Evolutionary conservation across 2,329 filamentous ascomycete genomes (phyloP).

Genomic region (Neoascochyta sp.): DNA sequence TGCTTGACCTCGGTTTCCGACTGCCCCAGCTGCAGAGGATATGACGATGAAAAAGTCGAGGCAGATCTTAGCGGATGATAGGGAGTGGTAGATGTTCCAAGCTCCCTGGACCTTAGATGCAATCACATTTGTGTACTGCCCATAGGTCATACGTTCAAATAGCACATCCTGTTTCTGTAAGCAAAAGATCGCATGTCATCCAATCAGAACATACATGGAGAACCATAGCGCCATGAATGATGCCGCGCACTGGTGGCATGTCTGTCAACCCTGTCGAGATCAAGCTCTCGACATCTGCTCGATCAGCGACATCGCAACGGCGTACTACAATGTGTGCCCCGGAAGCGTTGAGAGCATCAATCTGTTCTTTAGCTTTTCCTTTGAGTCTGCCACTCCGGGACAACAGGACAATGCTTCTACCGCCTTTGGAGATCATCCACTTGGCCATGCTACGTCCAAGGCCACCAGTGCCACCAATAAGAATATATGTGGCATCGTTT

Average conservation of each 20-base stretch:
- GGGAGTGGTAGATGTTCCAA: constrained; percentile 10
- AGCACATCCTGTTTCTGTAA: constrained; percentile 3
- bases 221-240: constrained; percentile 15
- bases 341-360: constrained; percentile 10
- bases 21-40: constrained; percentile 24
- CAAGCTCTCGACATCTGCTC: constrained; percentile 9
- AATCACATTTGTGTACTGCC: constrained; percentile 14
- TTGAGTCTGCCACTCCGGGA: constrained; percentile 16
- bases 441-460: constrained; percentile 24
- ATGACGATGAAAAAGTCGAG: constrained; percentile 42
- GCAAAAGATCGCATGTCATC: no score
- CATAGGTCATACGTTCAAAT: constrained; percentile 7
- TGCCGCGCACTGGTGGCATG: constrained; percentile 15
- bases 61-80: constrained; percentile 2
- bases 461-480: constrained; percentile 28
- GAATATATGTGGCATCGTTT: constrained; percentile 23
- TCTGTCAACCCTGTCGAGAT: constrained; percentile 5
- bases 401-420: constrained; percentile 19
- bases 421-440: constrained; percentile 26
- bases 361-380: constrained; percentile 10
- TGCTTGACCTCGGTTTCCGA: constrained; percentile 22
- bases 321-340: constrained; percentile 15
- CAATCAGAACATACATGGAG: constrained; percentile 14
- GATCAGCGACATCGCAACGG: constrained; percentile 16
- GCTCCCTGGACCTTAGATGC: constrained; percentile 12